A percentile compares a stretch with the other conserved stretches of the same genome.
Evolutionary conservation across 306 rosid species (phyloP).

Genomic region (Prunus armeniaca): DNA sequence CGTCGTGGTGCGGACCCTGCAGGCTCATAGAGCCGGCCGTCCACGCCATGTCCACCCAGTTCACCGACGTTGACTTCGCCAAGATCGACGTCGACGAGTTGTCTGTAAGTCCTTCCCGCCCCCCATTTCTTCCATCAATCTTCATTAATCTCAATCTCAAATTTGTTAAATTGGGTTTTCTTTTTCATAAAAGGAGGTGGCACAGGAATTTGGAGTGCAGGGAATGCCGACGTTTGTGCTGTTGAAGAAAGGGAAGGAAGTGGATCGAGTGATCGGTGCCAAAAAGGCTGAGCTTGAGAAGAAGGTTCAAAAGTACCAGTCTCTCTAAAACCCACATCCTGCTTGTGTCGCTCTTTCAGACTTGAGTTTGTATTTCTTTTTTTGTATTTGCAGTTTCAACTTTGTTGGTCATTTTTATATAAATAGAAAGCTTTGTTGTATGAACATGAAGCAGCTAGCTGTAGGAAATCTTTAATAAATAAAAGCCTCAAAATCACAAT

Average conservation of each 20-base stretch:
- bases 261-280: constrained; percentile 66
- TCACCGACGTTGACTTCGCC: constrained; percentile 59
- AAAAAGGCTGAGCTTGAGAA: constrained; percentile 73
- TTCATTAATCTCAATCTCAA: no score
- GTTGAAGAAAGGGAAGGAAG: constrained; percentile 63
- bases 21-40: constrained; percentile 66
- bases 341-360: no score
- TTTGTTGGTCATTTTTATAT: neutral
- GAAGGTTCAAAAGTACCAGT: constrained; percentile 43
- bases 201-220: constrained; percentile 57
- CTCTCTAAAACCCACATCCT: neutral
- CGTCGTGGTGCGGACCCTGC: constrained; percentile 96
- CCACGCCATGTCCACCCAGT: constrained; percentile 52
- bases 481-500: neutral
- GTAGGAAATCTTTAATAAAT: neutral
- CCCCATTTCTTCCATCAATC: no score
- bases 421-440: neutral
- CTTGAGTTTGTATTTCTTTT: neutral
- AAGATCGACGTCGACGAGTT: constrained; percentile 93
- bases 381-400: neutral
- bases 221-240: constrained; percentile 92
- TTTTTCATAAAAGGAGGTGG: constrained; percentile 45
- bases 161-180: neutral
- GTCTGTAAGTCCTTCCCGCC: constrained; percentile 33
- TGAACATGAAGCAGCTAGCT: neutral